phyloP scores from a whole-genome alignment of 371 early-diverging fungal species.

The Apophysomyces elegans region DNA sequence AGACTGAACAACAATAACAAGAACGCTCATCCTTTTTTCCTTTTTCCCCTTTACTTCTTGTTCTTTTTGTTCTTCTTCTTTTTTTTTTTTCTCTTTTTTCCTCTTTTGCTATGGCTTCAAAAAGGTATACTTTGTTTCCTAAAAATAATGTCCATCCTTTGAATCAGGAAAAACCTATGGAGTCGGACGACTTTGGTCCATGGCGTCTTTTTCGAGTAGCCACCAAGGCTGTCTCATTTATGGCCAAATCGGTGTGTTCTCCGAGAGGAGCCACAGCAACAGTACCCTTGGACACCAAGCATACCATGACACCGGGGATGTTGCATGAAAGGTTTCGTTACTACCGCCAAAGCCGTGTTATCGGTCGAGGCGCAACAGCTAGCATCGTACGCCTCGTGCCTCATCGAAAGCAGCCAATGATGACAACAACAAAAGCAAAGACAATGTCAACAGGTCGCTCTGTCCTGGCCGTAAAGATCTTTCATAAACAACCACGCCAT shows the following conservation, averaged over 20 bases:
- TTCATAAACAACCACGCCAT: slow-evolving; percentile 37
- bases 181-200: not conserved
- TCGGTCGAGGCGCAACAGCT: slow-evolving; percentile 32
- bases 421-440: too few relatives aligned
- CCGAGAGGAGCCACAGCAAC: not conserved
- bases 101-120: not conserved
- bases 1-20: not conserved
- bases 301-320: not conserved
- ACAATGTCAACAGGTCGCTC: not conserved
- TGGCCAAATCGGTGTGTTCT: not conserved
- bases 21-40: not conserved
- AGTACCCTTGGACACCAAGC: not conserved
- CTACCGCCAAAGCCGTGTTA: slow-evolving; percentile 20
- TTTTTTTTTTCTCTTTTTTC: not conserved
- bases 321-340: slow-evolving; percentile 24
- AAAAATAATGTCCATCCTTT: slow-evolving; percentile 4
- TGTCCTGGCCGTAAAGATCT: slow-evolving; percentile 43
- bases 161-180: not conserved
- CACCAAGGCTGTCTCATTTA: not conserved
- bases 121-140: not conserved
- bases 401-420: not conserved
- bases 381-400: slow-evolving; percentile 19
- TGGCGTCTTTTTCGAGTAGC: not conserved
- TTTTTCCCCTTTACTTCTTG: too few relatives aligned
- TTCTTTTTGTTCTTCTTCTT: not conserved